Base-by-base conservation (phyloP, 768 basidiomycete genomes). In the Saitozyma podzolica region DNA sequence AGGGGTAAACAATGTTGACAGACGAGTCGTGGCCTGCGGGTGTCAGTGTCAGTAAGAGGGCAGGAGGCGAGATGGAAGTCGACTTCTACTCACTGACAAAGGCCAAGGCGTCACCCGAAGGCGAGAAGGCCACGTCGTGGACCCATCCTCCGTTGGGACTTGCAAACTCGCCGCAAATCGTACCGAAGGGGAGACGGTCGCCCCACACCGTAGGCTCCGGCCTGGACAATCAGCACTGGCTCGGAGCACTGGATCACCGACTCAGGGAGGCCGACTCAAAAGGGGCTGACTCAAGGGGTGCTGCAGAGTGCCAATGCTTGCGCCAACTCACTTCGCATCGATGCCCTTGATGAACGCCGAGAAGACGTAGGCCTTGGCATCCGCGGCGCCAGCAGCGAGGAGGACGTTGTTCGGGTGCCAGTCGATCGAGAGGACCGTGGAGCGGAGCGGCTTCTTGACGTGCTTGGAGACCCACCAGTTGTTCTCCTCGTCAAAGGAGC, bases 371-470 rank as follows among this genome's bases (percentile, higher is more conserved):
- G 96, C 96, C 80, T 95, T 95, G 86, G 92, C 92, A 76, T 99
- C 96, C 0, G 95, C 93, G 62, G 91, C 88, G n/a, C 96, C 96
- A 42, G 95, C 90, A 5, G 95, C 96, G 37, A 99, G 86, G 7
- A 99, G 83, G 13, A 98, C 94, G 76, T 96, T 98, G 84, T 98
- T 98, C 37, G 96, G 94, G 77, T 99, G 96, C 96, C 96, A 99
- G 69, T 98, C 95, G 69, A 99, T 83, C 6, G 88, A 86, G 48
- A 98, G 83, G 13, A 99, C 94, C 0, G 96, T 99, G 5, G 92
- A 92, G 66, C 92, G 82, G 73, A 99, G 89, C 29, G 96, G 96
- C 81, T 98, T 98, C 87, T 98, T 99, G 78, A 99, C 83, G 63
- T 89, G 89, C 77, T 91, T 92, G 16, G 94, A 88, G 4, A 96